A percentile compares a stretch with the other conserved stretches of the same genome.
Evolutionary conservation across 257 asterid species (phyloP).

Genomic region (Petunia axillaris): DNA sequence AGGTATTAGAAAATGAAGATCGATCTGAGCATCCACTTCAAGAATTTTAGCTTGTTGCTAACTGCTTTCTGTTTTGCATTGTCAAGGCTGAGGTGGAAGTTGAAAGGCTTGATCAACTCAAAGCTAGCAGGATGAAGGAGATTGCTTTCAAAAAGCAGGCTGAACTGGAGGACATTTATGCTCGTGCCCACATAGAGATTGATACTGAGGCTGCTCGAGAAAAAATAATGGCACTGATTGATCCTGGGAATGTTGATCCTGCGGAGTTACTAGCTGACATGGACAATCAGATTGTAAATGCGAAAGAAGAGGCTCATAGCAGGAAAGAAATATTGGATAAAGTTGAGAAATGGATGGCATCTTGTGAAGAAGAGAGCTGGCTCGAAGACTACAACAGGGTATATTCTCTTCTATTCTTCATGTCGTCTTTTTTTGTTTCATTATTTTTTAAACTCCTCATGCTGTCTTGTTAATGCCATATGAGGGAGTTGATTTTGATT

Average conservation of each 20-base stretch:
- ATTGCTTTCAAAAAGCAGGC: slow-evolving; percentile 90
- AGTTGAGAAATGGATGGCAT: slow-evolving; percentile 97
- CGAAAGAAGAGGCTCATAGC: slow-evolving; percentile 89
- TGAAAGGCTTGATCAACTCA: slow-evolving; percentile 92
- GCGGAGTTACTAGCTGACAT: slow-evolving; percentile 82
- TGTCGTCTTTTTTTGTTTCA: slow-evolving; percentile 12
- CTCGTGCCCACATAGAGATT: slow-evolving; percentile 84
- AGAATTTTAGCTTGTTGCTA: slow-evolving; percentile 12
- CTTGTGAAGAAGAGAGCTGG: slow-evolving; percentile 99
- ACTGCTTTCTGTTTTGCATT: slow-evolving; percentile 24
- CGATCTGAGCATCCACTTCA: neutral
- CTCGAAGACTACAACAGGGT: slow-evolving; percentile 98
- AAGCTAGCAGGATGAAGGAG: slow-evolving; percentile 97
- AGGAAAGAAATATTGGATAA: slow-evolving; percentile 95
- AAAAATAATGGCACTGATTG: slow-evolving; percentile 75
- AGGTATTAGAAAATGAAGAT: slow-evolving; percentile 45
- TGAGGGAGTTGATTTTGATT: neutral
- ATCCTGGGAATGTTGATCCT: slow-evolving; percentile 89
- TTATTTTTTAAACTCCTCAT: neutral
- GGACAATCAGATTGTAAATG: slow-evolving; percentile 85
- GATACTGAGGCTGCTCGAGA: slow-evolving; percentile 82
- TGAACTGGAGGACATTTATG: slow-evolving; percentile 90
- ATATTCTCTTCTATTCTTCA: slow-evolving; percentile 20
- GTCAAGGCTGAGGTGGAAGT: slow-evolving; percentile 92
- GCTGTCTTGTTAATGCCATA: neutral